These are phyloP conservation scores for Lachancea meyersii DNA, from an alignment of 805 yeast genomes.

Conservation along the genomic window DNA sequence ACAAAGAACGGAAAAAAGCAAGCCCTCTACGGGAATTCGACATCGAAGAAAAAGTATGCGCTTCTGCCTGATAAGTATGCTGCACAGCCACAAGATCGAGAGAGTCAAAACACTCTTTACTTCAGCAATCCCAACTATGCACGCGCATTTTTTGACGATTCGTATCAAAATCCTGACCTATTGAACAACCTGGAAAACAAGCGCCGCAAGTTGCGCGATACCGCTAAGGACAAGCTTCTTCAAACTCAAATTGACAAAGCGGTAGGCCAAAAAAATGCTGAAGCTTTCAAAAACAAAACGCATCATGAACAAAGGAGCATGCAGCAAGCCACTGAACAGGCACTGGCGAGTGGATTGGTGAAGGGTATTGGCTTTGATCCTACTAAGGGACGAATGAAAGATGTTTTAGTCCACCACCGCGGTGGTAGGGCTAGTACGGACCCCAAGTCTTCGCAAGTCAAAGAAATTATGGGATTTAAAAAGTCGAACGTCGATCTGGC, in stretches of 20 bases:
- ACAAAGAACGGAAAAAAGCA: slow-evolving; percentile 39
- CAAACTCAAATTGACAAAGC: slow-evolving; percentile 28
- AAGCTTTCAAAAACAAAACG: slow-evolving; percentile 15
- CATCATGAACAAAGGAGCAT: slow-evolving; percentile 20
- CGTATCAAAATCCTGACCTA: slow-evolving; percentile 43
- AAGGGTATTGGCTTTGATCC: slow-evolving; percentile 50
- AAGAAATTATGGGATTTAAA: slow-evolving; percentile 29
- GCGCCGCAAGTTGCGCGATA: slow-evolving; percentile 37
- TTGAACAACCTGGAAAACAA: slow-evolving; percentile 35
- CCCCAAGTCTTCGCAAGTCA: slow-evolving; percentile 20
- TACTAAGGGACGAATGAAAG: slow-evolving; percentile 30
- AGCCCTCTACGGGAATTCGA: slow-evolving; percentile 36
- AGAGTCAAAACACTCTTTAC: slow-evolving; percentile 20
- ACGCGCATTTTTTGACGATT: slow-evolving; percentile 46
- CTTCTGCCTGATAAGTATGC: slow-evolving; percentile 10
- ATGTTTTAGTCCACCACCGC: slow-evolving; percentile 11
- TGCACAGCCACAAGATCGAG: slow-evolving; percentile 7
- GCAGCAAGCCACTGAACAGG: slow-evolving; percentile 31
- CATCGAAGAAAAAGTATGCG: slow-evolving; percentile 18
- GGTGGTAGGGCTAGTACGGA: slow-evolving; percentile 13
- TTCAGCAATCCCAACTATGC: slow-evolving; percentile 41
- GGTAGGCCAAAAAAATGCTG: slow-evolving; percentile 2
- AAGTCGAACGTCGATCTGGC: slow-evolving; percentile 33
- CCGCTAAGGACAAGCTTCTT: slow-evolving; percentile 27
- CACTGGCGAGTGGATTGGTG: slow-evolving; percentile 38